A percentile compares a stretch with the other conserved stretches of the same genome.
Evolutionary conservation across 179 eudicot species (phyloP).

Genomic region (Beta lomatogona): DNA sequence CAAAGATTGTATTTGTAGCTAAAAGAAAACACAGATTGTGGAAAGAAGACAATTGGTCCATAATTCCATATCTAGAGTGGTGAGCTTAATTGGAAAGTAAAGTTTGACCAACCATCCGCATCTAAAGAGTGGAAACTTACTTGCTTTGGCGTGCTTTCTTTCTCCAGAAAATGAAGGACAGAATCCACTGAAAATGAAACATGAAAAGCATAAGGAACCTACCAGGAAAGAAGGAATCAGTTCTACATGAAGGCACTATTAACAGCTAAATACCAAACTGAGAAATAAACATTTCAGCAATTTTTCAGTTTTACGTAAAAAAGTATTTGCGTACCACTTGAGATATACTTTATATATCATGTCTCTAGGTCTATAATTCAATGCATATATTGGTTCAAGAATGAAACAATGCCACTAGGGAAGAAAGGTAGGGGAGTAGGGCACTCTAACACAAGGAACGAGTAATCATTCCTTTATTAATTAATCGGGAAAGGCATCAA

Average conservation of each 20-base stretch:
- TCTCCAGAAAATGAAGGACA: conserved; percentile 68
- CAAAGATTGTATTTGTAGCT: neutral
- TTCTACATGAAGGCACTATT: neutral
- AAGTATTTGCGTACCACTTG: neutral
- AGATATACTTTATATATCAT: neutral
- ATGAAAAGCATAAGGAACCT: conserved; percentile 7
- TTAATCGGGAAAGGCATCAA: too few relatives aligned
- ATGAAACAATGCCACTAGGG: neutral
- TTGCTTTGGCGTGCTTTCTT: conserved; percentile 67
- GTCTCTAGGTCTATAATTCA: neutral
- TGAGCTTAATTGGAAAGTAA: neutral
- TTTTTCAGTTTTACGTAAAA: neutral
- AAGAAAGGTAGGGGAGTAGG: neutral
- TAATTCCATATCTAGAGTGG: neutral
- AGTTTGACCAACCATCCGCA: conserved; percentile 8
- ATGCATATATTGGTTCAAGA: neutral
- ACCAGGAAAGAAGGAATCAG: neutral
- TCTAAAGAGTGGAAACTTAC: conserved; percentile 42
- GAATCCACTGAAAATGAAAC: conserved; percentile 56
- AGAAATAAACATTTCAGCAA: neutral
- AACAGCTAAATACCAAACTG: neutral
- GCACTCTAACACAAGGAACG: too few relatives aligned
- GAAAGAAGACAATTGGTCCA: neutral
- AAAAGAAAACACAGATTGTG: neutral
- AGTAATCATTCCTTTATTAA: too few relatives aligned